phyloP scores from a whole-genome alignment of 2,329 filamentous ascomycete genomes.

The Penicillium sp. region DNA sequence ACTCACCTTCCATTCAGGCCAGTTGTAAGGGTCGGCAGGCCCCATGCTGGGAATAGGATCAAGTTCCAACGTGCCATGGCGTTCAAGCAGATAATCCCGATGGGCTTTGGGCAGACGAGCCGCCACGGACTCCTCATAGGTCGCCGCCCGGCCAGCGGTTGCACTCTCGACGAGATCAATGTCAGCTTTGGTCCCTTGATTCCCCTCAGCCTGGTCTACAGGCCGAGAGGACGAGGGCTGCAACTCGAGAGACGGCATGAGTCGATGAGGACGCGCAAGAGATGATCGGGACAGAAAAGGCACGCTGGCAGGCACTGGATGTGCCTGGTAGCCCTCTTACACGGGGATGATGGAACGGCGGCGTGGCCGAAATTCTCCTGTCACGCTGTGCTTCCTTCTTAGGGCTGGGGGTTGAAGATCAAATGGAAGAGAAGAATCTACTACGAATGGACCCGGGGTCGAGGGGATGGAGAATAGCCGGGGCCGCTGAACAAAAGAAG shows the following conservation, averaged over 20 bases:
- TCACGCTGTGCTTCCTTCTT: background rate
- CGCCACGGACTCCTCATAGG: slow-evolving; percentile 30
- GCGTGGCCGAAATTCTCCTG: background rate
- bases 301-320: background rate
- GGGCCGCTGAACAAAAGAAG: background rate
- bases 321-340: background rate
- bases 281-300: background rate
- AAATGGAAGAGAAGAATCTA: background rate
- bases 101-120: slow-evolving; percentile 33
- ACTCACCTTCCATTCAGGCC: slow-evolving; percentile 55
- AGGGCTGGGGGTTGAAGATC: background rate
- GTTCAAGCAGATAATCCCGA: slow-evolving; percentile 54
- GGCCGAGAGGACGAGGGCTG: slow-evolving; percentile 24
- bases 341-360: background rate
- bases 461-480: background rate
- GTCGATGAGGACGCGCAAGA: background rate
- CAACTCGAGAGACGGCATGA: slow-evolving; percentile 33
- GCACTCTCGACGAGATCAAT: slow-evolving; percentile 35
- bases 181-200: slow-evolving; percentile 22
- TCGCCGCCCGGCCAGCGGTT: slow-evolving; percentile 27
- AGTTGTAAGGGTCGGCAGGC: slow-evolving; percentile 60
- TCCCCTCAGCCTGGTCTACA: slow-evolving; percentile 15
- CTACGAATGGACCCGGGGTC: background rate
- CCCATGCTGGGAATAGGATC: slow-evolving; percentile 56
- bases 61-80: slow-evolving; percentile 58